A percentile compares a stretch with the other conserved stretches of the same genome.
Conservation (phyloP, 768 basidiomycete genomes). For the Pleurotus giganteus region DNA sequence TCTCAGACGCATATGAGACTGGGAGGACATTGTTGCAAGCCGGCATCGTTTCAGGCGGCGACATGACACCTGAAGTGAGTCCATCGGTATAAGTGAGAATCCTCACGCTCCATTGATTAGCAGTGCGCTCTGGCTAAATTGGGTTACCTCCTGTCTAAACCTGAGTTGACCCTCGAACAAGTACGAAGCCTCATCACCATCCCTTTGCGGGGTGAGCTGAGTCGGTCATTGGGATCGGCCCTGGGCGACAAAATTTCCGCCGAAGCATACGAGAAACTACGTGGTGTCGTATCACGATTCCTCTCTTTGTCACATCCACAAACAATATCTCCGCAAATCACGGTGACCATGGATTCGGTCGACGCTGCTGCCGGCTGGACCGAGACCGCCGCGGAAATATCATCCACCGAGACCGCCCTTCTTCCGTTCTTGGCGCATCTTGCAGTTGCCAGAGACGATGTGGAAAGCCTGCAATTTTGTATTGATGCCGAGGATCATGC, state of each 20-base stretch:
- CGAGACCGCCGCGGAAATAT: slow-evolving; percentile 74
- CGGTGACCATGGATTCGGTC: slow-evolving; percentile 37
- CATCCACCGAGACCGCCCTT: slow-evolving; percentile 64
- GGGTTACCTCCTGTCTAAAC: slow-evolving; percentile 85
- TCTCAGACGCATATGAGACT: slow-evolving; percentile 82
- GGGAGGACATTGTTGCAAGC: slow-evolving; percentile 64
- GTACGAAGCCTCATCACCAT: slow-evolving; percentile 73
- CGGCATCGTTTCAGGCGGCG: slow-evolving; percentile 83
- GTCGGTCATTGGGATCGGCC: slow-evolving; percentile 43
- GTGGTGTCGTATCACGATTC: slow-evolving; percentile 65
- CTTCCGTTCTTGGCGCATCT: slow-evolving; percentile 79
- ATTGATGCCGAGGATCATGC: slow-evolving; percentile 34
- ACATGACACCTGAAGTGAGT: slow-evolving; percentile 93
- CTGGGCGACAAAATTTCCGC: slow-evolving; percentile 44
- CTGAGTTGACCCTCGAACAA: slow-evolving; percentile 64
- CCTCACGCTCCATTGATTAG: background rate
- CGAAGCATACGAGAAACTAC: slow-evolving; percentile 57
- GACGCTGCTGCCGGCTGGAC: slow-evolving; percentile 68
- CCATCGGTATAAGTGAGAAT: background rate
- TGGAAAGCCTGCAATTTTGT: slow-evolving; percentile 61
- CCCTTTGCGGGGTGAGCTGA: slow-evolving; percentile 89
- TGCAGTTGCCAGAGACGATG: slow-evolving; percentile 70
- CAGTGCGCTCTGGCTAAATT: slow-evolving; percentile 91
- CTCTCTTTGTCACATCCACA: slow-evolving; percentile 53
- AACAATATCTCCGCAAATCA: slow-evolving; percentile 32